Base-by-base conservation (phyloP, 2,329 filamentous ascomycete genomes). In the Tolypocladium album region DNA sequence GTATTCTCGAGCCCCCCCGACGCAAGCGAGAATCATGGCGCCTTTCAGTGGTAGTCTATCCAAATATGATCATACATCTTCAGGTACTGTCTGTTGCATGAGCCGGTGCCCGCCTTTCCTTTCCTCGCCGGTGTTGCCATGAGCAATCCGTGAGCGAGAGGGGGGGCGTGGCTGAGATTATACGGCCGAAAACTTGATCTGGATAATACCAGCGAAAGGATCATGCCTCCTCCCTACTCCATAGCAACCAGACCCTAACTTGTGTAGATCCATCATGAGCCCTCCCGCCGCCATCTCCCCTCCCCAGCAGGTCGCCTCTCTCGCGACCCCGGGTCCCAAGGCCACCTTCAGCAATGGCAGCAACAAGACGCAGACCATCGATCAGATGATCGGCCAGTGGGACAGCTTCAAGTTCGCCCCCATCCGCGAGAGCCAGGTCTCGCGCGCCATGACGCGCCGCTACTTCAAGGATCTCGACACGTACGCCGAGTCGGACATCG, bases 141-240 rank as follows among this genome's bases (percentile, higher is more conserved):
- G 22, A 17, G 47, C 27, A 8, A 20, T 45, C 24, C 24, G 6
- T 20, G 50, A 7, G 39, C 22, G 20, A 20, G 53, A 43, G 62
- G 66, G 66, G 61, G 69, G 62, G 61, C 63, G 72, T 70, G 71
- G 74, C 73, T 90, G 88, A 93, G 89, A 94, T 86, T 86, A 94
- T 88, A 94, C 90, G 89, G 90, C 88, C 80, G 81, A 79, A 66
- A 91, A 93, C 89, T 93, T 93, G 90, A 93, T 92, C 89, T 90
- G 89, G 90, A 92, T 93, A 93, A 94, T 94, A 90, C 90, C 89
- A 92, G 92, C 92, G 92, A 92, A 94, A 96, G 92, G 88, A 96
- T 94, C 91, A 95, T 96, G 90, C 90, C 83, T 79, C 78, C 76
- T 77, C 73, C 69, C 72, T 72, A 68, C 69, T 65, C 66, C 68